A percentile compares a stretch with the other conserved stretches of the same genome.
phyloP scores from a whole-genome alignment of 2,329 filamentous ascomycete species.

The Fusarium kyushuense region DNA sequence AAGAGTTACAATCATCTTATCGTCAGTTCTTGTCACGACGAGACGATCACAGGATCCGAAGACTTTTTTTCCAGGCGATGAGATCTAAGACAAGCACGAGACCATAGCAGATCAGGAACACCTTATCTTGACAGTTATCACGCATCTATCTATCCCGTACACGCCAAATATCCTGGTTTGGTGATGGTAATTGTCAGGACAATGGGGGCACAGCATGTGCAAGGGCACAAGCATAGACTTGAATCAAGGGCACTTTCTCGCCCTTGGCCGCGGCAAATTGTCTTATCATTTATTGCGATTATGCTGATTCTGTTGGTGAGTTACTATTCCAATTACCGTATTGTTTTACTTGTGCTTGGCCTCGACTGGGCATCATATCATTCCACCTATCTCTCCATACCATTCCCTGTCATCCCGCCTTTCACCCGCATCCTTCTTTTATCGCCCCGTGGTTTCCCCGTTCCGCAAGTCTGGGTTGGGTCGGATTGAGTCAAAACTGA shows the following conservation, averaged over 20 bases:
- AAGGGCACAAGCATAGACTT: constrained; percentile 26
- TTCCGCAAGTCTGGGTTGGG: constrained; percentile 29
- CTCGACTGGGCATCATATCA: constrained; percentile 32
- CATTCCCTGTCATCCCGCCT: constrained; percentile 41
- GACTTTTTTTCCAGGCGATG: background rate
- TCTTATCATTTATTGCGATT: constrained; percentile 23
- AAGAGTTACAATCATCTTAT: constrained; percentile 15
- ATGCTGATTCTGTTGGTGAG: constrained; percentile 43
- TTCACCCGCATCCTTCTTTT: constrained; percentile 34
- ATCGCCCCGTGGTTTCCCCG: constrained; percentile 34
- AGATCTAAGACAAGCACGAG: constrained; percentile 26
- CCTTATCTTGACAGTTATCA: constrained; percentile 11
- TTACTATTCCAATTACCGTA: constrained; percentile 21
- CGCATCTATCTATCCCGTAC: background rate
- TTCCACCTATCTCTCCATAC: constrained; percentile 28
- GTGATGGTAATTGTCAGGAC: constrained; percentile 18
- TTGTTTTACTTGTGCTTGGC: constrained; percentile 17
- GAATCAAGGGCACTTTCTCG: constrained; percentile 24
- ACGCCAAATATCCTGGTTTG: constrained; percentile 12
- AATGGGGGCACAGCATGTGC: constrained; percentile 32
- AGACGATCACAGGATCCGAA: constrained; percentile 6
- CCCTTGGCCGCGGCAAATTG: constrained; percentile 26
- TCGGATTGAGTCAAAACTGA: constrained; percentile 34
- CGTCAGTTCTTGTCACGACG: background rate
- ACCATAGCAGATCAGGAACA: constrained; percentile 12